Conservation (phyloP, 805 yeast genomes). For the Hanseniaspora vineae region DNA sequence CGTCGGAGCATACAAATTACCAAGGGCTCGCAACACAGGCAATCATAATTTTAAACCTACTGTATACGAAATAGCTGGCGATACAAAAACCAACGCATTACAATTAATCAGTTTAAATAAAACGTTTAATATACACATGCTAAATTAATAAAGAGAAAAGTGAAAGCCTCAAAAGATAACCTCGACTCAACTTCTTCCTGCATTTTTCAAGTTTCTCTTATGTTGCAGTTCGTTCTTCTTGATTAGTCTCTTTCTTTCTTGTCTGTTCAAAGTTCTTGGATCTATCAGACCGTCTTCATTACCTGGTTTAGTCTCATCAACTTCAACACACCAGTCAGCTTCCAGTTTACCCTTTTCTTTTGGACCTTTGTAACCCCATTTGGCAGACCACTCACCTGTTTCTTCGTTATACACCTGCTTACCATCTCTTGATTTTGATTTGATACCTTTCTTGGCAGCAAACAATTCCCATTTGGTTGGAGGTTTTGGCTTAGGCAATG, state of each 20-base stretch:
- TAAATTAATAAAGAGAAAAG: too few relatives aligned
- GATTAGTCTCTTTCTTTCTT: constrained; percentile 70
- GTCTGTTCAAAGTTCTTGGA: constrained; percentile 73
- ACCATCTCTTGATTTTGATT: constrained; percentile 79
- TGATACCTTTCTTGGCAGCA: constrained; percentile 91
- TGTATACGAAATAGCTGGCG: too few relatives aligned
- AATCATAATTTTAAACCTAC: too few relatives aligned
- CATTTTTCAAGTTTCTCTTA: constrained; percentile 54
- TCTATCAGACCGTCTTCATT: constrained; percentile 59
- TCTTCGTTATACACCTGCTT: constrained; percentile 85
- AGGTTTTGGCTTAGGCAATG: constrained; percentile 84
- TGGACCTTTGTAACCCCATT: constrained; percentile 95
- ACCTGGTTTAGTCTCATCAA: constrained; percentile 57
- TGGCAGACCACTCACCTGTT: constrained; percentile 88
- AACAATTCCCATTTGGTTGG: constrained; percentile 94
- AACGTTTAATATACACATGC: too few relatives aligned
- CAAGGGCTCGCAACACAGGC: too few relatives aligned
- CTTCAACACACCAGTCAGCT: constrained; percentile 91
- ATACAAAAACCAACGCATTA: too few relatives aligned
- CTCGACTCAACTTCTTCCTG: not conserved
- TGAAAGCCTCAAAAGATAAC: not conserved
- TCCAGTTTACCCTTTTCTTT: constrained; percentile 61
- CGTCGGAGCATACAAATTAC: too few relatives aligned
- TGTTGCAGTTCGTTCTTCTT: constrained; percentile 80
- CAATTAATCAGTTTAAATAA: too few relatives aligned